Conservation (phyloP, 208 protist genomes). For the Wallacemonas sp. region DNA sequence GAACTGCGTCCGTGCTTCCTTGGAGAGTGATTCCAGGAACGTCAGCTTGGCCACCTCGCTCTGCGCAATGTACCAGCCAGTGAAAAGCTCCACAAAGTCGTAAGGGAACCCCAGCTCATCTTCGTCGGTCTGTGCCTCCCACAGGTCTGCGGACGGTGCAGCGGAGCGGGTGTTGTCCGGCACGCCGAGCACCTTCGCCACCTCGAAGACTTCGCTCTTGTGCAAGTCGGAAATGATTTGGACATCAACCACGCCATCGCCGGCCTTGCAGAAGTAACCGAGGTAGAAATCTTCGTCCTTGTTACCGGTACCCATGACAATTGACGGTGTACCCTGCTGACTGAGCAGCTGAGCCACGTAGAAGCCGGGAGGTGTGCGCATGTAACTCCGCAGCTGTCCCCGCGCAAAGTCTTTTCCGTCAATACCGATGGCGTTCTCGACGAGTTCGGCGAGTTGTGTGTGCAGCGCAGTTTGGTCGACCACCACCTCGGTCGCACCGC, state of each 20-base stretch:
- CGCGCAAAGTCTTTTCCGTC: conserved; percentile 81
- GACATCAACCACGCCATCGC: conserved; percentile 95
- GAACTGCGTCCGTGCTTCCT: conserved; percentile 71
- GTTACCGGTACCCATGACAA: conserved; percentile 97
- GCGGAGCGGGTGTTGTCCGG: conserved; percentile 81
- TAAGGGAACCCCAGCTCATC: conserved; percentile 96
- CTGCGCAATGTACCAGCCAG: conserved; percentile 72
- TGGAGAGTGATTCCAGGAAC: conserved; percentile 42
- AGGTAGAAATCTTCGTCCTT: conserved; percentile 97
- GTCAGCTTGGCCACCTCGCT: conserved; percentile 46
- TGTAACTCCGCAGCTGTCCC: conserved; percentile 95
- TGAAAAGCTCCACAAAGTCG: conserved; percentile 96
- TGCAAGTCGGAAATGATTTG: conserved; percentile 96
- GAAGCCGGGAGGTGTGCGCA: conserved; percentile 93
- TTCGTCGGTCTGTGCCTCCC: conserved; percentile 96
- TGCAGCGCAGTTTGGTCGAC: conserved; percentile 93
- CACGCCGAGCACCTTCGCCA: conserved; percentile 81
- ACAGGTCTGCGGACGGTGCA: conserved; percentile 93
- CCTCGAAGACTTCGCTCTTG: conserved; percentile 93
- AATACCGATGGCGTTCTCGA: conserved; percentile 79
- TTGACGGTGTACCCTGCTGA: conserved; percentile 79
- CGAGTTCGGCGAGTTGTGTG: conserved; percentile 44
- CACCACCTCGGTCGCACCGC: conserved; percentile 81
- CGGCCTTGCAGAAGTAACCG: conserved; percentile 97
- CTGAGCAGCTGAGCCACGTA: conserved; percentile 93